phyloP scores from a whole-genome alignment of 2,329 filamentous ascomycete genomes.

The Gnomoniopsis sp. region DNA sequence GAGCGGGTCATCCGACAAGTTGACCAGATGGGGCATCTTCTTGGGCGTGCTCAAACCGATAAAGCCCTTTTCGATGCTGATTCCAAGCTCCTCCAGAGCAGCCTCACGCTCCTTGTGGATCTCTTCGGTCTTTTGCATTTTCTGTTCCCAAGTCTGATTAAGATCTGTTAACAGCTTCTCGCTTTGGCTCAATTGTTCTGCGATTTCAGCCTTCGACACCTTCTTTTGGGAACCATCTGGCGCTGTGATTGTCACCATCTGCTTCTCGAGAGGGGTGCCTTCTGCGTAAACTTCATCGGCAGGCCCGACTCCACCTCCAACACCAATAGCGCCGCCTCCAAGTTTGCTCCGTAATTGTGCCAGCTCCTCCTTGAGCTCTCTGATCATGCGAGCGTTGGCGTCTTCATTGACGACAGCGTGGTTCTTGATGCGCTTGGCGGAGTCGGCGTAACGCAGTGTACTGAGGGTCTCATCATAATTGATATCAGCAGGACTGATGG shows the following conservation, averaged over 20 bases:
- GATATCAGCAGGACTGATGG: constrained; percentile 96
- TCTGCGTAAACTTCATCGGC: constrained; percentile 85
- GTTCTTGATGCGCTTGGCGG: constrained; percentile 99
- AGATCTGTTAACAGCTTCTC: constrained; percentile 95
- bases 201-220: constrained; percentile 97
- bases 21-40: constrained; percentile 99
- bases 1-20: constrained; percentile 90
- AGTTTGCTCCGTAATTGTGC: constrained; percentile 83
- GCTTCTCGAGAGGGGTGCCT: constrained; percentile 88
- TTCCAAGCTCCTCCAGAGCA: constrained; percentile 91
- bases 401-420: constrained; percentile 99
- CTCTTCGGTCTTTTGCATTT: constrained; percentile 88
- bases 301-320: constrained; percentile 37
- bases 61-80: constrained; percentile 98
- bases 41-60: constrained; percentile 94
- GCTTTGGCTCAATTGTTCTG: constrained; percentile 91
- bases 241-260: constrained; percentile 91
- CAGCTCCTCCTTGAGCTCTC: constrained; percentile 94
- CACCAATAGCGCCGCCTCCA: constrained; percentile 45
- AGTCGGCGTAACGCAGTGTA: constrained; percentile 93
- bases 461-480: constrained; percentile 98
- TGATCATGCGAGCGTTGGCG: constrained; percentile 97
- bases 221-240: constrained; percentile 85
- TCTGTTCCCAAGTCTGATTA: constrained; percentile 99
- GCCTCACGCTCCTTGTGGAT: constrained; percentile 97